These are phyloP conservation scores for Haplographium delicatum DNA, from an alignment of 495 filamentous ascomycete genomes.

Conservation along the genomic window DNA sequence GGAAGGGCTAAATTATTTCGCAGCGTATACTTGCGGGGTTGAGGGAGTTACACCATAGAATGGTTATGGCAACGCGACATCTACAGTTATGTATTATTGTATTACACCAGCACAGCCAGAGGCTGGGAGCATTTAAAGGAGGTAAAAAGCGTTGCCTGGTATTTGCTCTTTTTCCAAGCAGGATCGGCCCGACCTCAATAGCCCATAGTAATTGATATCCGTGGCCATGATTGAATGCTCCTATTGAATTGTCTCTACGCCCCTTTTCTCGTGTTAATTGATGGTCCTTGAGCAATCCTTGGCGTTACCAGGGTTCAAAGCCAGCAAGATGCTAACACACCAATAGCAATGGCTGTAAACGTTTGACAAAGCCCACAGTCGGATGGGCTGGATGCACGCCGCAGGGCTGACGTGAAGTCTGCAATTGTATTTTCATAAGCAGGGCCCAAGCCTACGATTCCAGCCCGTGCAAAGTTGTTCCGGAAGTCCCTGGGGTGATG, in stretches of 20 bases:
- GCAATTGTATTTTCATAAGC: background rate
- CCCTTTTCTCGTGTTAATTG: background rate
- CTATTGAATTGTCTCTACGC: too few relatives aligned
- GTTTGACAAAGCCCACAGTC: too few relatives aligned
- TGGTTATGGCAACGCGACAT: too few relatives aligned
- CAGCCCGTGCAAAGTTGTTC: background rate
- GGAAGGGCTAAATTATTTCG: background rate
- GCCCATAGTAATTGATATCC: slow-evolving; percentile 8
- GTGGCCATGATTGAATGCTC: background rate
- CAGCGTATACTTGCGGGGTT: too few relatives aligned
- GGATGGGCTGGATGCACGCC: too few relatives aligned
- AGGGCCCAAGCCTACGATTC: background rate
- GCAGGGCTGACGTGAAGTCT: background rate
- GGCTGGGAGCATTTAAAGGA: slow-evolving; percentile 3
- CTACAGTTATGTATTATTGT: too few relatives aligned
- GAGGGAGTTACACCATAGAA: too few relatives aligned
- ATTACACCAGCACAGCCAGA: too few relatives aligned
- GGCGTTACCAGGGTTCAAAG: background rate
- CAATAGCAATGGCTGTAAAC: background rate
- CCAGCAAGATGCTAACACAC: background rate
- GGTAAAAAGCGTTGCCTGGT: background rate
- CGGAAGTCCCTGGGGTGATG: background rate
- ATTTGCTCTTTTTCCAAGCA: background rate
- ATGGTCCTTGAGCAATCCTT: background rate
- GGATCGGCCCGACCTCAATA: background rate